A percentile compares a stretch with the other conserved stretches of the same genome.
Conservation (phyloP, 164 flowering plant species). For the Taxillus chinensis region DNA sequence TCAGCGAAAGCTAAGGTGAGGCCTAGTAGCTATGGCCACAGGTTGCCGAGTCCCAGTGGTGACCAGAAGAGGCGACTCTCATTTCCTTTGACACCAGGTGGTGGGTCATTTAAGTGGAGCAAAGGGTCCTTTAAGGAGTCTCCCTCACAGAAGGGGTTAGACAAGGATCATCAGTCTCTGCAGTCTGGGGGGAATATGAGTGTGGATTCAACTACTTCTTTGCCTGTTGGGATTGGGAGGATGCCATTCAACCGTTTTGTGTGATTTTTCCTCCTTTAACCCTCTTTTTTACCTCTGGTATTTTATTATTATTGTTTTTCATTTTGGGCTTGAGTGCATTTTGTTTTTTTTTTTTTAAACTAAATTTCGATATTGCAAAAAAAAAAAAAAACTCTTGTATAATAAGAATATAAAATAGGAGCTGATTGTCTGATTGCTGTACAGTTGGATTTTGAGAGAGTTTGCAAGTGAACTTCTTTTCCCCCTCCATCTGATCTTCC, state of each 20-base stretch:
- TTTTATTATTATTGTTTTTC: conserved; percentile 7
- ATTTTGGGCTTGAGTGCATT: conserved; percentile 1
- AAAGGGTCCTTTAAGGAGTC: conserved; percentile 49
- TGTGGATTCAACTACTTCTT: conserved; percentile 66
- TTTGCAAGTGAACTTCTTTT: too few species aligned
- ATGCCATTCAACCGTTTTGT: conserved; percentile 83
- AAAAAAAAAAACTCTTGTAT: background rate
- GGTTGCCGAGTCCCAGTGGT: conserved; percentile 30
- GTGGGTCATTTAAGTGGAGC: conserved; percentile 64
- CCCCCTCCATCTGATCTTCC: too few species aligned
- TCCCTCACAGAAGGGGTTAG: conserved; percentile 21
- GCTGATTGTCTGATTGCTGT: conserved; percentile 18
- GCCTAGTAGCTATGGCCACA: conserved; percentile 37
- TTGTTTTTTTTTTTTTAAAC: conserved; percentile 1
- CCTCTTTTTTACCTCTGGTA: conserved; percentile 1
- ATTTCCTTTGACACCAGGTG: conserved; percentile 49
- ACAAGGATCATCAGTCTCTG: conserved; percentile 25
- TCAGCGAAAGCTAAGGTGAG: conserved; percentile 80
- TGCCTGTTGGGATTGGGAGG: conserved; percentile 78
- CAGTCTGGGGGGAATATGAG: conserved; percentile 61
- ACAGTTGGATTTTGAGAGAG: conserved; percentile 7
- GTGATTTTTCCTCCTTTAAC: conserved; percentile 28
- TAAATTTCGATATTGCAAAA: too few species aligned
- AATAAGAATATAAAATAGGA: conserved; percentile 8
- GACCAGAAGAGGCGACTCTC: conserved; percentile 54